Evolutionary conservation across 2,329 filamentous ascomycete genomes (phyloP), one percentile per base, ranked within the genome.

Genomic region (Fusarium nanum): DNA sequence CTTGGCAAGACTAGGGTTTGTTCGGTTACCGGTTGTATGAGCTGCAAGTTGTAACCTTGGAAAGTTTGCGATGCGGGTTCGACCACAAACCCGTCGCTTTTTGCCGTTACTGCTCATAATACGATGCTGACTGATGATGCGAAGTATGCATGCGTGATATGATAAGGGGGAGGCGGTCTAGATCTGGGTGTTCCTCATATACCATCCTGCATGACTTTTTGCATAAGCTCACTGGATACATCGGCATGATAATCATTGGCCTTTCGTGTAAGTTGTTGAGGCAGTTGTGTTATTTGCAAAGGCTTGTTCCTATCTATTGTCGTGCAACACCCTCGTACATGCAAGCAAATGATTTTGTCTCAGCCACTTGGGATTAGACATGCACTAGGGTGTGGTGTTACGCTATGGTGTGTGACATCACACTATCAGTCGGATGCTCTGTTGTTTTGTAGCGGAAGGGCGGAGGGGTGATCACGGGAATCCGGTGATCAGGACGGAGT

Each of bases 1-100:
- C 68, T 71, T 71, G 68, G 68, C 68, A 41, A 50, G 71, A 54
- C 68, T 71, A 69, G 68, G 68, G 56, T 62, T 56, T 48, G 50
- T 54, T 47, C 27, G 18, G 27, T 58, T 54, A 55, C 57, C 55
- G 54, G 68, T 57, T 65, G 64, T 63, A 67, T 37, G 34, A 37
- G 34, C 57, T 49, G 30, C 30, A 47, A 32, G 18, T 40, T 34
- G 44, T n/a, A 55, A 62, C 68, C 34, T 57, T 46, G 28, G 46
- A 60, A 49, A 48, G 30, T 30, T 25, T n/a, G 23, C 10, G 14
- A 37, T 10, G 22, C 34, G 13, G 56, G 40, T 22, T 40, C 16
- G 42, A 55, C 52, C n/a, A 14, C 10, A 32, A 9, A 30, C 41
- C 12, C 13, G 13, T 28, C 14, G 10, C 40, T 14, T 54, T 49